Evolutionary conservation across 371 early-diverging fungal species (phyloP).

Genomic region (Apophysomyces elegans): DNA sequence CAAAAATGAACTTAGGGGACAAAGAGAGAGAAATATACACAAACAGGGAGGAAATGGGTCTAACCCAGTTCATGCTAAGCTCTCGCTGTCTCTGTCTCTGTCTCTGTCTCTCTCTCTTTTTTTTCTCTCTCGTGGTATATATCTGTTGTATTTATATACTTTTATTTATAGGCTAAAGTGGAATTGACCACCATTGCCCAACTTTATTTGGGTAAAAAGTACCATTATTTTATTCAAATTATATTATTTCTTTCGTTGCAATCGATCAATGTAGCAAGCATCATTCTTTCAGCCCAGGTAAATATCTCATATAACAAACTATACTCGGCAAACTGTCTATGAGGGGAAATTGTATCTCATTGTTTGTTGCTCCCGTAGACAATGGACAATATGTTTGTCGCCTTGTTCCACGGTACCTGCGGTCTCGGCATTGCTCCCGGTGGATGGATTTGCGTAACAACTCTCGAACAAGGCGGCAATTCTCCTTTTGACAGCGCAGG

Average conservation of each 20-base stretch:
- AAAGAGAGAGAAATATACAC: background rate
- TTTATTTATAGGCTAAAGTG: constrained; percentile 41
- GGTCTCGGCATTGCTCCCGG: constrained; percentile 44
- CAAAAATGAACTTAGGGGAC: background rate
- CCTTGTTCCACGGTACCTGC: constrained; percentile 48
- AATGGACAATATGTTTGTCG: constrained; percentile 46
- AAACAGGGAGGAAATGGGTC: no score
- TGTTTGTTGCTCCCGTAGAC: constrained; percentile 25
- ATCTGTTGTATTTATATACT: background rate
- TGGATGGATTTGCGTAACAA: constrained; percentile 44
- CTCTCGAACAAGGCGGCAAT: constrained; percentile 22
- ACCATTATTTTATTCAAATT: constrained; percentile 58
- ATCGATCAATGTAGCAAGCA: constrained; percentile 63
- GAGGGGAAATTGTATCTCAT: background rate
- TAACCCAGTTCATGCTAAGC: background rate
- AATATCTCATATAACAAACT: background rate
- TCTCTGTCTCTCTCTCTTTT: no score
- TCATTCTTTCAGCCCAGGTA: constrained; percentile 65
- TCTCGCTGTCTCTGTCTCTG: no score
- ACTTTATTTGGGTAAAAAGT: constrained; percentile 57
- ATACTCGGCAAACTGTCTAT: no score
- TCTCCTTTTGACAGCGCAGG: constrained; percentile 52
- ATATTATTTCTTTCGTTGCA: constrained; percentile 61
- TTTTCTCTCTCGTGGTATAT: no score
- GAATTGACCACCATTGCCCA: constrained; percentile 64